Conservation (phyloP, 768 basidiomycete species). For the Amanita jacksonii region DNA sequence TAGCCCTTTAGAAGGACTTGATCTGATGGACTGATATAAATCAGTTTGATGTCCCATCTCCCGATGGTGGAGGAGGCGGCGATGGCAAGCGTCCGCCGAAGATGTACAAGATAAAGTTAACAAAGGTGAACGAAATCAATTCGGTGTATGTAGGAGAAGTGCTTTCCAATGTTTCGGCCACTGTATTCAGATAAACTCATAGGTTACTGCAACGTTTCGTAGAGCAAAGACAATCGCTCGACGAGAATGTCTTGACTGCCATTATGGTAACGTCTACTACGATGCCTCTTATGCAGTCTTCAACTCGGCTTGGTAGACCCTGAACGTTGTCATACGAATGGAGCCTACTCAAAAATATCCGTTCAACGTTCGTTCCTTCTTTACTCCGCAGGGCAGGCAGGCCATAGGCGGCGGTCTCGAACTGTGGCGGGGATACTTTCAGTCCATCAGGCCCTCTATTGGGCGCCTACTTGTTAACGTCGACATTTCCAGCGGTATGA, state of each 20-base stretch:
- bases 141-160: conserved; percentile 20
- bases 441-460: conserved; percentile 61
- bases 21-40: conserved; percentile 5
- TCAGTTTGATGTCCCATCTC: conserved; percentile 55
- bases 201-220: conserved; percentile 61
- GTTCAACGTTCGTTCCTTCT: conserved; percentile 70
- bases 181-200: neutral
- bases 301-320: conserved; percentile 32
- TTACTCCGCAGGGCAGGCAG: conserved; percentile 43
- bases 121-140: conserved; percentile 48
- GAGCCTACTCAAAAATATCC: conserved; percentile 59
- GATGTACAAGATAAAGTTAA: conserved; percentile 56
- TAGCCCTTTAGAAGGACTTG: too few relatives aligned
- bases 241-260: conserved; percentile 51
- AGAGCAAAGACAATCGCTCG: conserved; percentile 52
- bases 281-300: neutral
- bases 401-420: conserved; percentile 53
- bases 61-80: conserved; percentile 24
- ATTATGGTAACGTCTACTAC: conserved; percentile 38
- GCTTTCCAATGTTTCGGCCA: neutral
- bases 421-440: conserved; percentile 77
- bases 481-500: conserved; percentile 68
- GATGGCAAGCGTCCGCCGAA: conserved; percentile 40
- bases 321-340: conserved; percentile 72
- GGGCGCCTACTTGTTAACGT: conserved; percentile 62